Percentiles rank a stretch among this genome's conserved stretches.
Conservation (phyloP, 805 yeast genomes). For the Yamadazyma paraphyllophila region DNA sequence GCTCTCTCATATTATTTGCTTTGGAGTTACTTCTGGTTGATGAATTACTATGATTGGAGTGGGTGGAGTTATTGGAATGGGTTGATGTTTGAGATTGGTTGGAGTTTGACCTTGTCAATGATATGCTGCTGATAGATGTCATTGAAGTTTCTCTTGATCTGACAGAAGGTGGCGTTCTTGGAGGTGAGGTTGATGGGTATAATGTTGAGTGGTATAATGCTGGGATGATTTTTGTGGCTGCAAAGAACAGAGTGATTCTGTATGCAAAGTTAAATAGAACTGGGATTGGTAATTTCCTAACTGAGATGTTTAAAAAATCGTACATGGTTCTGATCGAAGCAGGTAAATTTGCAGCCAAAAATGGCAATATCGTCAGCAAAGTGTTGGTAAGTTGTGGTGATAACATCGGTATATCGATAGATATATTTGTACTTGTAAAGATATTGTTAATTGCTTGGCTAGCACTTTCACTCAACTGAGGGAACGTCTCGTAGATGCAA, state of each 20-base stretch:
- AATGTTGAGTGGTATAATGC: constrained; percentile 49
- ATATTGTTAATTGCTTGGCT: constrained; percentile 16
- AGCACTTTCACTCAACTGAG: constrained; percentile 67
- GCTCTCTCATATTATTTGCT: constrained; percentile 2
- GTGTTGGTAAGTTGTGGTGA: constrained; percentile 37
- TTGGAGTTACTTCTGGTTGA: not conserved
- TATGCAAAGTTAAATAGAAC: constrained; percentile 79
- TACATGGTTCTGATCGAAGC: constrained; percentile 52
- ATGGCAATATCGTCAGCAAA: constrained; percentile 36
- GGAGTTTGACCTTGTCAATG: constrained; percentile 9
- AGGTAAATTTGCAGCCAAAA: constrained; percentile 52
- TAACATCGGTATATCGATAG: constrained; percentile 24
- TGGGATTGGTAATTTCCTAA: constrained; percentile 71
- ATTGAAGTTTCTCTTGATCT: constrained; percentile 33
- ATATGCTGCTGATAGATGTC: constrained; percentile 20
- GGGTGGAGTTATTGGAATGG: constrained; percentile 11
- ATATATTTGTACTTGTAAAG: constrained; percentile 12
- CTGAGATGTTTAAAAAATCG: constrained; percentile 52
- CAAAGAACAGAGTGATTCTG: constrained; percentile 80
- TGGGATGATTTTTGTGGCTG: constrained; percentile 94
- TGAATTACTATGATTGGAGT: constrained; percentile 5
- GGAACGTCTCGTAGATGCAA: constrained; percentile 89
- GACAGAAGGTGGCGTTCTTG: constrained; percentile 38
- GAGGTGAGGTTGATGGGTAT: constrained; percentile 37
- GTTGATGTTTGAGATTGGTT: constrained; percentile 6